Percentiles rank a stretch among this genome's conserved stretches.
Evolutionary conservation across 139 green algal genomes (phyloP).

Genomic region (Closterium sp.): DNA sequence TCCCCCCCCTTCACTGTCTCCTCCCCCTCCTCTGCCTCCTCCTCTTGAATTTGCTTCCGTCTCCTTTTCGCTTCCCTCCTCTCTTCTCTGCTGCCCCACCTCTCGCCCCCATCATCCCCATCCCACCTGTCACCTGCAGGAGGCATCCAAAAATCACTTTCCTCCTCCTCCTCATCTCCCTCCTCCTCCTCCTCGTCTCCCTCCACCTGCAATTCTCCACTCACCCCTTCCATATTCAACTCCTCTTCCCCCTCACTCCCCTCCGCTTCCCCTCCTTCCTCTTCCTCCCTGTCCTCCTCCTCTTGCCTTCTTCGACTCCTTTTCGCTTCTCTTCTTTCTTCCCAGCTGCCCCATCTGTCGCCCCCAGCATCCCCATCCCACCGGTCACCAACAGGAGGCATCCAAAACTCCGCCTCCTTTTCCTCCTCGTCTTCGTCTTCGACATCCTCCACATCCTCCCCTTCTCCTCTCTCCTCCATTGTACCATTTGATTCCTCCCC

Average conservation of each 20-base stretch:
- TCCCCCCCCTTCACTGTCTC: neutral
- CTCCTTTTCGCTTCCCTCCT: neutral
- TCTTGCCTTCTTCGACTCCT: slow-evolving; percentile 7
- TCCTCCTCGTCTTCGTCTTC: slow-evolving; percentile 19
- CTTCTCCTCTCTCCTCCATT: neutral
- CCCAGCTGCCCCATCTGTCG: slow-evolving; percentile 4
- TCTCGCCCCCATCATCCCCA: slow-evolving; percentile 22
- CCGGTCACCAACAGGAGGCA: slow-evolving; percentile 17
- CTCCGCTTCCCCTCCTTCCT: slow-evolving; percentile 6
- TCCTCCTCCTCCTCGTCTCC: neutral
- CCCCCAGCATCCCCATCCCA: slow-evolving; percentile 36
- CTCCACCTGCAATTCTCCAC: neutral
- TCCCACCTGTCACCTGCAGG: slow-evolving; percentile 27
- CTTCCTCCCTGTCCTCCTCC: slow-evolving; percentile 17
- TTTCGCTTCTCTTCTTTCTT: neutral
- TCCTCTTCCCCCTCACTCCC: slow-evolving; percentile 13
- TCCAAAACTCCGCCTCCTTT: slow-evolving; percentile 27
- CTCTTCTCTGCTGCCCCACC: slow-evolving; percentile 5
- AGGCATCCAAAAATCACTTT: slow-evolving; percentile 31
- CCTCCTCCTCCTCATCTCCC: slow-evolving; percentile 21
- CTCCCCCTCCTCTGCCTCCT: neutral
- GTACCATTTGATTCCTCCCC: neutral
- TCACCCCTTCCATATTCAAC: neutral
- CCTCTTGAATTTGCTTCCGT: neutral
- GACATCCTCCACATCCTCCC: neutral